phyloP scores from a whole-genome alignment of 2,329 filamentous ascomycete genomes.

The Botrytis medusae region DNA sequence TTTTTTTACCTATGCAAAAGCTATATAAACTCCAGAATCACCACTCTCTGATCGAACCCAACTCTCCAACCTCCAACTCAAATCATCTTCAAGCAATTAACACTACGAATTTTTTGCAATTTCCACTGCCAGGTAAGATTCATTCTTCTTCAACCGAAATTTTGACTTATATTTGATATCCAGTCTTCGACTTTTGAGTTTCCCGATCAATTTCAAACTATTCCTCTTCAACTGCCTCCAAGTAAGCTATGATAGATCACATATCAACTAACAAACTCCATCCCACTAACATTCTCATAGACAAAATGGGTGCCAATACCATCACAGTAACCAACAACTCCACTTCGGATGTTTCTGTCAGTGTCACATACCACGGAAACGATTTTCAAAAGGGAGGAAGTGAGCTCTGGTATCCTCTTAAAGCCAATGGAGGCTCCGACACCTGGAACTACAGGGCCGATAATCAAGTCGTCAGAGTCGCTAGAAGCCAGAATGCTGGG shows the following conservation, averaged over 20 bases:
- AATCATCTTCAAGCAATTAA: neutral
- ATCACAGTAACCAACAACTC: slow-evolving; percentile 19
- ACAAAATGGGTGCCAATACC: slow-evolving; percentile 7
- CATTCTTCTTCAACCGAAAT: neutral
- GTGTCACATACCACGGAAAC: neutral
- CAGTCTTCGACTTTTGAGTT: neutral
- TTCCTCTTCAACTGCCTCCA: neutral
- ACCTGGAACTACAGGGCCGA: slow-evolving; percentile 1
- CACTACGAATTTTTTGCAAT: neutral
- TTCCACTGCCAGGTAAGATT: slow-evolving; percentile 6
- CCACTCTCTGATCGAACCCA: neutral
- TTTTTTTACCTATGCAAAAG: slow-evolving; percentile 4
- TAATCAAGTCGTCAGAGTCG: slow-evolving; percentile 6
- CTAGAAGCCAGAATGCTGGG: slow-evolving; percentile 5
- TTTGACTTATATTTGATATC: neutral
- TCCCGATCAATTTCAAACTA: neutral
- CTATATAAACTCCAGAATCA: slow-evolving; percentile 17
- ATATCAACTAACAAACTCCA: neutral
- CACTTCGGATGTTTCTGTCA: neutral
- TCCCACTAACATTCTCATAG: slow-evolving; percentile 2
- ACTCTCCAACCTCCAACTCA: slow-evolving; percentile 4
- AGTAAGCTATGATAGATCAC: neutral
- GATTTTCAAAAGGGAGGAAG: slow-evolving; percentile 20
- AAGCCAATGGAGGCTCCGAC: slow-evolving; percentile 9
- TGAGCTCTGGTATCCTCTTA: neutral